These are phyloP conservation scores for Ceratocystis huliohia DNA, from an alignment of 2,329 filamentous ascomycete species.

Conservation along the genomic window DNA sequence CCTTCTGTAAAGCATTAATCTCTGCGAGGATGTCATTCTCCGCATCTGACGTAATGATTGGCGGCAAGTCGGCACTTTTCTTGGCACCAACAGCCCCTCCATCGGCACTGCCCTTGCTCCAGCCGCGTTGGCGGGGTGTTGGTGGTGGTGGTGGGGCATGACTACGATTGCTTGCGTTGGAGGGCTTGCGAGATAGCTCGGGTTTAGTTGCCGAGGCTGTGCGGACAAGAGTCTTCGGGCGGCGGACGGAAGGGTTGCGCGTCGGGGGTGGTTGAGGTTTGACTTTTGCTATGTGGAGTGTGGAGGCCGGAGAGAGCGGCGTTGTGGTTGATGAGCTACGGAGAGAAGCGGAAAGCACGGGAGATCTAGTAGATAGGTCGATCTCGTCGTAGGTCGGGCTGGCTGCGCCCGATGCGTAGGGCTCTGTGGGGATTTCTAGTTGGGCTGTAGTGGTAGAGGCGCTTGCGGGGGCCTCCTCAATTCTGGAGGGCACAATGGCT, in stretches of 20 bases:
- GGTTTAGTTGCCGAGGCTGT: conserved; percentile 22
- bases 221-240: conserved; percentile 32
- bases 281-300: conserved; percentile 28
- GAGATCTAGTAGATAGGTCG: not conserved
- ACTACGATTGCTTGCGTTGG: conserved; percentile 4
- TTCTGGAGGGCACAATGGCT: not conserved
- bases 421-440: not conserved
- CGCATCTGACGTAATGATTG: conserved; percentile 21
- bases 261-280: conserved; percentile 34
- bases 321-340: conserved; percentile 31
- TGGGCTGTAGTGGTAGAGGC: not conserved
- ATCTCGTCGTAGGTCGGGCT: not conserved
- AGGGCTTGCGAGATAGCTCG: conserved; percentile 4
- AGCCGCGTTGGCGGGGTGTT: conserved; percentile 35
- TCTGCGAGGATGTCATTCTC: conserved; percentile 55
- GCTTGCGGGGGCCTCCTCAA: not conserved
- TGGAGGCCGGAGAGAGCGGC: conserved; percentile 34
- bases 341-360: not conserved
- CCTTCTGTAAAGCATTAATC: conserved; percentile 56
- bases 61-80: conserved; percentile 14
- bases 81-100: conserved; percentile 24
- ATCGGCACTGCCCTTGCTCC: conserved; percentile 35
- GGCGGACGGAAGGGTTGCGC: conserved; percentile 33
- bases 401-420: not conserved
- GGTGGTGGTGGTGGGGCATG: conserved; percentile 37